Evolutionary conservation across 768 basidiomycete genomes (phyloP).

Genomic region (Russula earlei): DNA sequence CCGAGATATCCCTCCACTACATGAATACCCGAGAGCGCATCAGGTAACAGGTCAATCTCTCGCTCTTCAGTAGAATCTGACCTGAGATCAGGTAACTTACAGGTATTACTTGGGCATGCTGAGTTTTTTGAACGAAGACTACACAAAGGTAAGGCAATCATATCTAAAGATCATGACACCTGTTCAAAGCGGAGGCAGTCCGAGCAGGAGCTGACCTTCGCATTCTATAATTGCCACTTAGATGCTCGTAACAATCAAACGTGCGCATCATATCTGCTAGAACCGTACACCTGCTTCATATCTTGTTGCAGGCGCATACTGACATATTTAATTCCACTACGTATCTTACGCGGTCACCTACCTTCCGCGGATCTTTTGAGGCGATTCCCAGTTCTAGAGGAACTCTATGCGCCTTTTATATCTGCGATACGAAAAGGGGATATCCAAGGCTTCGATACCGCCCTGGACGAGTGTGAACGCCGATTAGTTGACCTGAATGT

Average conservation of each 20-base stretch:
- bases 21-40: conserved; percentile 71
- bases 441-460: conserved; percentile 67
- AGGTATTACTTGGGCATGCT: conserved; percentile 93
- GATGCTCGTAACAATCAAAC: conserved; percentile 69
- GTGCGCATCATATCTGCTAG: conserved; percentile 36
- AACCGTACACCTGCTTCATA: background rate
- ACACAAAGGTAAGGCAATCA: conserved; percentile 73
- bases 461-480: conserved; percentile 61
- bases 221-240: conserved; percentile 76
- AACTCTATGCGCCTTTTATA: conserved; percentile 76
- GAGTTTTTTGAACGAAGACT: conserved; percentile 88
- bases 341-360: conserved; percentile 78
- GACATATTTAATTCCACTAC: conserved; percentile 83
- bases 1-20: conserved; percentile 72
- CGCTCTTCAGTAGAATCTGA: conserved; percentile 15
- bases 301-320: conserved; percentile 62
- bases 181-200: conserved; percentile 38
- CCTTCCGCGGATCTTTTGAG: conserved; percentile 64
- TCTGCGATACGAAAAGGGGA: conserved; percentile 69
- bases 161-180: background rate
- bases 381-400: conserved; percentile 61
- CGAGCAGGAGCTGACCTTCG: conserved; percentile 77
- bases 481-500: conserved; percentile 79
- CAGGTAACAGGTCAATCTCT: conserved; percentile 43
- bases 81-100: conserved; percentile 66